Percentiles rank a stretch among this genome's conserved stretches.
Evolutionary conservation across 106 monocot genomes (phyloP).

Genomic region (Platanthera zijinensis): DNA sequence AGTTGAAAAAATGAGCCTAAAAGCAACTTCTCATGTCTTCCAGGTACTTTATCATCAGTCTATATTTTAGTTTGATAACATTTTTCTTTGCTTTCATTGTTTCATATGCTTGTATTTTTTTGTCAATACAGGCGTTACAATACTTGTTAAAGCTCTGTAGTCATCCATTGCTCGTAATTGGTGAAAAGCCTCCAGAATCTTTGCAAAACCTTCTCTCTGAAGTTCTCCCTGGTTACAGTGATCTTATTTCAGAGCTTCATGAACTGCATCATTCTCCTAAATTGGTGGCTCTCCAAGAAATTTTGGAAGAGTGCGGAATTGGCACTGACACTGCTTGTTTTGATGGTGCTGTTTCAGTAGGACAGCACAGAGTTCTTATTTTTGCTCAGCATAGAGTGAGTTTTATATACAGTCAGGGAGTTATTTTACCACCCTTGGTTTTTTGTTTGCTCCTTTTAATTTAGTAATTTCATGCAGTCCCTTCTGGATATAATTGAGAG

Average conservation of each 20-base stretch:
- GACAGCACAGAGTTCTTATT: conserved; percentile 87
- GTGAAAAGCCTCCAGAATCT: conserved; percentile 54
- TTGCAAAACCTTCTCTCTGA: conserved; percentile 40
- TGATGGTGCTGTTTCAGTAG: conserved; percentile 29
- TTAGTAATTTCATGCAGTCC: conserved; percentile 38
- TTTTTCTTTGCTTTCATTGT: conserved; percentile 2
- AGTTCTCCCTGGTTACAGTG: conserved; percentile 36
- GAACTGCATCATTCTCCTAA: conserved; percentile 84
- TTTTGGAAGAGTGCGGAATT: conserved; percentile 92
- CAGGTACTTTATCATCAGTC: conserved; percentile 42
- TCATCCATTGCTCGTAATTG: conserved; percentile 96
- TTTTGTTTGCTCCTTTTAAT: not conserved
- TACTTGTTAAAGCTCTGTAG: conserved; percentile 91
- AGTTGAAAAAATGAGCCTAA: conserved; percentile 27
- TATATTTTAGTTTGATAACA: not conserved
- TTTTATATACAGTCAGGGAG: conserved; percentile 43
- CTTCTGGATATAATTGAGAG: conserved; percentile 89
- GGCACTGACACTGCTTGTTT: conserved; percentile 49
- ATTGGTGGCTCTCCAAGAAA: conserved; percentile 91
- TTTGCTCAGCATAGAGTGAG: conserved; percentile 90
- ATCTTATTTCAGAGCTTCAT: conserved; percentile 61
- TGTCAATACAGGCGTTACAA: conserved; percentile 63
- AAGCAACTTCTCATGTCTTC: conserved; percentile 85
- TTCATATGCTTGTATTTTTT: not conserved
- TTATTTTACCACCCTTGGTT: conserved; percentile 10